A percentile compares a stretch with the other conserved stretches of the same genome.
Conservation (phyloP, 306 rosid species). For the Quillaja saponaria region DNA sequence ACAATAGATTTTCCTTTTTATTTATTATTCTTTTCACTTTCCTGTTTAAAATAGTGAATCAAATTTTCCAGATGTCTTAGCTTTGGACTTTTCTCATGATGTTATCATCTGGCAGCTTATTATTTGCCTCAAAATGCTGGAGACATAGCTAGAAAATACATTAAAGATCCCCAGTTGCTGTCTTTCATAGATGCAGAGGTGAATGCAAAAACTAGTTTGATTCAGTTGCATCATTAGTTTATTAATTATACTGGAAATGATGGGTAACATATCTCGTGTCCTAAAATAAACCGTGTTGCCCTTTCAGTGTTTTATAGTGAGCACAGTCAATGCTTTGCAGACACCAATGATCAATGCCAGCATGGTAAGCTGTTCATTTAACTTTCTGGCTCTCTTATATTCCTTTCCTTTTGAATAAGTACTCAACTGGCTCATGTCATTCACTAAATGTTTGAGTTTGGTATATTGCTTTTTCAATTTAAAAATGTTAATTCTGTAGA, state of each 20-base stretch:
- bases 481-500: slow-evolving; percentile 4
- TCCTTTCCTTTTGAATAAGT: too few relatives aligned
- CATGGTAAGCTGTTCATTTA: slow-evolving; percentile 60
- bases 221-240: slow-evolving; percentile 28
- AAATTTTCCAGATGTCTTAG: slow-evolving; percentile 19
- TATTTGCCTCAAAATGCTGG: slow-evolving; percentile 97
- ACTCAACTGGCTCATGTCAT: too few relatives aligned
- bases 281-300: slow-evolving; percentile 15
- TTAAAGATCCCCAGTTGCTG: slow-evolving; percentile 75
- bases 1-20: background rate
- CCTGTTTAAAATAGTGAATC: slow-evolving; percentile 14
- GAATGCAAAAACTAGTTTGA: slow-evolving; percentile 32
- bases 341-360: slow-evolving; percentile 99
- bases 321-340: slow-evolving; percentile 90
- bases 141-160: slow-evolving; percentile 80
- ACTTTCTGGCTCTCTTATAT: slow-evolving; percentile 9
- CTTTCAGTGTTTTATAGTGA: slow-evolving; percentile 91
- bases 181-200: slow-evolving; percentile 98
- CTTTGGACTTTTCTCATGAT: slow-evolving; percentile 24
- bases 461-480: too few relatives aligned
- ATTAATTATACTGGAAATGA: slow-evolving; percentile 12
- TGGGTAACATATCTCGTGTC: slow-evolving; percentile 9
- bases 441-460: too few relatives aligned
- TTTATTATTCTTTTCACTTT: background rate
- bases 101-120: slow-evolving; percentile 61